Percentiles rank a stretch among this genome's conserved stretches.
phyloP scores from a whole-genome alignment of 1,284 basidiomycete genomes.

The Heliocybe sulcata region DNA sequence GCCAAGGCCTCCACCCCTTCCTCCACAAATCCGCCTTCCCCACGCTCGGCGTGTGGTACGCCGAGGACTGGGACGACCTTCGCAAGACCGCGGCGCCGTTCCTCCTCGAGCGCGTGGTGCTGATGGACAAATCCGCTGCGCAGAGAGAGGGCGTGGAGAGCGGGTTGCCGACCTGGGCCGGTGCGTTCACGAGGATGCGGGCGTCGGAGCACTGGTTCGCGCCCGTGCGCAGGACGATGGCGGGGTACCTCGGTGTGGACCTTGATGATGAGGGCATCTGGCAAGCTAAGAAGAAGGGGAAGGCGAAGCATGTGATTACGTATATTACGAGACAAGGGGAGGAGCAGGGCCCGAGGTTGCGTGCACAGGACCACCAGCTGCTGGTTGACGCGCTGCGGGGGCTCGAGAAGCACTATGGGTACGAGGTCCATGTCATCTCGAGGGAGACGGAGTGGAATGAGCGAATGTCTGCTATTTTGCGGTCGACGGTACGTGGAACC shows the following conservation, averaged over 20 bases:
- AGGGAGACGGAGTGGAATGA: conserved; percentile 49
- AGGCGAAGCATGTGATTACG: conserved; percentile 49
- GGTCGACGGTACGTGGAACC: conserved; percentile 55
- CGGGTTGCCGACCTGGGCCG: conserved; percentile 34
- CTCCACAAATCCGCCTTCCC: conserved; percentile 69
- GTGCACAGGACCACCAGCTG: conserved; percentile 39
- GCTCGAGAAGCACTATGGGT: conserved; percentile 51
- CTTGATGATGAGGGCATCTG: not conserved
- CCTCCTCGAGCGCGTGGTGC: conserved; percentile 67
- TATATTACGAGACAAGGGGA: conserved; percentile 59
- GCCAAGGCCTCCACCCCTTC: conserved; percentile 56
- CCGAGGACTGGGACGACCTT: conserved; percentile 74
- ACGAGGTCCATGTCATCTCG: conserved; percentile 62
- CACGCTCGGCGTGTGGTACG: conserved; percentile 56
- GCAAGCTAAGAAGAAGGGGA: conserved; percentile 2
- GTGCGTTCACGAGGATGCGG: conserved; percentile 52
- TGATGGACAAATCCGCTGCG: conserved; percentile 70
- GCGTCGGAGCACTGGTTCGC: conserved; percentile 67
- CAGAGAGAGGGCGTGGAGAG: conserved; percentile 20
- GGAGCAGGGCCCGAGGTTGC: conserved; percentile 34
- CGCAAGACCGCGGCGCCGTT: conserved; percentile 60
- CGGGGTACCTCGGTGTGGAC: conserved; percentile 38
- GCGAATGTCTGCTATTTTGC: conserved; percentile 58
- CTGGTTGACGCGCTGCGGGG: conserved; percentile 43
- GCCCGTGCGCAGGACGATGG: conserved; percentile 50